Base-by-base conservation (phyloP, 495 filamentous ascomycete species). In the Penicillium herquei region DNA sequence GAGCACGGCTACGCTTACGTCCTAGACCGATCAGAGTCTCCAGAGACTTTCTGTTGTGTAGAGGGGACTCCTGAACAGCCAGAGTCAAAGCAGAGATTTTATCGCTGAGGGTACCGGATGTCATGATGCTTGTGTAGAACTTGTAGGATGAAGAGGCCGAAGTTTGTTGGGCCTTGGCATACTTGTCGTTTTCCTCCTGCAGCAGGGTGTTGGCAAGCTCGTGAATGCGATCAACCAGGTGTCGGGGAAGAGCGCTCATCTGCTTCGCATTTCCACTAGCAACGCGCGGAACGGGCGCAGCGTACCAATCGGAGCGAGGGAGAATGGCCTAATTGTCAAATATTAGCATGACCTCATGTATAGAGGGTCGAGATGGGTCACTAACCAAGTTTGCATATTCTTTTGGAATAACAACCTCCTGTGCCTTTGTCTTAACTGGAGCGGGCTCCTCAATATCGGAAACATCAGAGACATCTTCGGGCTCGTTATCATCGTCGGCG, bases 121-220 rank as follows among this genome's bases (percentile, higher is more conserved):
- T 75, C 94, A 98, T 97, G 68, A 98, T 96, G 6, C 91, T 95
- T 2, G 89, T 88, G 75, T 97, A 85, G 77, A 98, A 98, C 70
- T 88, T 94, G 65, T 92, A 86, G 9, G 92, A 89, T 1, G 94
- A 96, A 40, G 89, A 87, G 18, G 82, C 74, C 1, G 79, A 78
- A 9, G 75, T 69, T 51, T 80, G 59, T 59, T 80, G 58, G 63
- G 79, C 70, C 37, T 73, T 70, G 9, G 74, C 70, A 67, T 91
- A 87, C 71, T 86, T 57, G 41, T 81, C 71, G 69, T 80, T 81
- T 73, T 98, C 94, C 30, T 82, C 73, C 51, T 92, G 84, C 2
- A 98, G 77, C 14, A 97, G 74, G 3, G 78, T 77, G 41, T 85
- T 82, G 9, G 90, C 92, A 69, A 92, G 84, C 2, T 82, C 71